Evolutionary conservation across 768 basidiomycete species (phyloP), one percentile per base, ranked within the genome.

Genomic region (Lactarius deliciosus): DNA sequence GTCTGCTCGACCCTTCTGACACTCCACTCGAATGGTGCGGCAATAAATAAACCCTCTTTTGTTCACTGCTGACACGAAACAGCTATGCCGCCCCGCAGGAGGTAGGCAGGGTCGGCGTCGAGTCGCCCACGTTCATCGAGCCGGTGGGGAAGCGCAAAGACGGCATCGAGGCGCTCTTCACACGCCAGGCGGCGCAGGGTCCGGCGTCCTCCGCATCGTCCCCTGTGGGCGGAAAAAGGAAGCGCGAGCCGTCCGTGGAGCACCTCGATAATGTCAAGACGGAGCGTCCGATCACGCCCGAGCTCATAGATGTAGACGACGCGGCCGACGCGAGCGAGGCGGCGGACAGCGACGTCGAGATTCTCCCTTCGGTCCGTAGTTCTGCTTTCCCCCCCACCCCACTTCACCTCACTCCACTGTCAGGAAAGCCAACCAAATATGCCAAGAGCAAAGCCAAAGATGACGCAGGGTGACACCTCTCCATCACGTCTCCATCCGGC

Each of bases 41-140:
- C 30, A 6, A 32, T 28, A 34, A 9, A 34, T 9, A 34, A 9
- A 32, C 6, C 34, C 34, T 34, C 5, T 34, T 10, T 9, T 3
- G 30, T 1, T 32, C 30, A 32, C 30, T 32, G 3, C 6, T 59
- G 43, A 28, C 38, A 18, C 36, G 56, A 20, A 45, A 3, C 68
- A 96, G 94, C 73, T 97, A 96, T 73, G 85, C 85, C 64, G 96
- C 97, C 0, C 92, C 92, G 0, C 86, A 85, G 70, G 96, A 97
- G 79, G 87, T 97, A 0, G 96, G 95, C 0, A 96, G 90, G 76
- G 90, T 98, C 4, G 92, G 93, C 9, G 86, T 80, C 9, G 90
- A 98, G 72, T 94, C 91, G 1, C 77, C 90, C 0, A 83, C 86
- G 0, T 97, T 91, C 75, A 87, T 97, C 61, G 82, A 92, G 71